Conservation (phyloP, 805 yeast species). For the Candida qinlingensis region DNA sequence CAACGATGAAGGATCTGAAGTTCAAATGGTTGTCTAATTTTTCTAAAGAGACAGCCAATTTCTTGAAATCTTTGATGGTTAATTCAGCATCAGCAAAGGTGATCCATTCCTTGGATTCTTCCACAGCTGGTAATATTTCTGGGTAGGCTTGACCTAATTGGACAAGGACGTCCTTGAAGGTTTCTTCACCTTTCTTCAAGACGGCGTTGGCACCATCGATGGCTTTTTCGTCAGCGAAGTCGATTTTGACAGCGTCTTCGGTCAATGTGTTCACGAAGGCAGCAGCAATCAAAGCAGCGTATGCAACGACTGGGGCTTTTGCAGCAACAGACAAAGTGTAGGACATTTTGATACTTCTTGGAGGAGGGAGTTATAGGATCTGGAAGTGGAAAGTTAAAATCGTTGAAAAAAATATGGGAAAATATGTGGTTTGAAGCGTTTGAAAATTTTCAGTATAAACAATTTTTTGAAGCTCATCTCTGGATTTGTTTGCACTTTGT, state of each 20-base stretch:
- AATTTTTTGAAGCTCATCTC: too few relatives aligned
- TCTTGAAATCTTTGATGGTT: conserved; percentile 83
- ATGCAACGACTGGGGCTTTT: conserved; percentile 81
- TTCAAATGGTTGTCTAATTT: conserved; percentile 77
- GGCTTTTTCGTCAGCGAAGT: conserved; percentile 68
- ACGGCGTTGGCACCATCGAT: conserved; percentile 41
- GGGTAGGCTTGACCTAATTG: conserved; percentile 51
- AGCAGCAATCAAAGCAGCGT: conserved; percentile 73
- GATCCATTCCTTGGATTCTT: conserved; percentile 55
- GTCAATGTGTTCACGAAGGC: conserved; percentile 57
- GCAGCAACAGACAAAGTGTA: conserved; percentile 63
- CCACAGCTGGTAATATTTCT: conserved; percentile 28
- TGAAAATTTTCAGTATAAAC: too few relatives aligned
- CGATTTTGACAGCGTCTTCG: conserved; percentile 49
- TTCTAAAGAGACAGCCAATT: conserved; percentile 71
- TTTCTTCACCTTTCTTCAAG: conserved; percentile 35
- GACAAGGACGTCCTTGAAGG: conserved; percentile 33
- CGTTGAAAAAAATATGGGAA: background rate
- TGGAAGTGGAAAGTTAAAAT: background rate
- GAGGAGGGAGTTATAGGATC: too few relatives aligned
- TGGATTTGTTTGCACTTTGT: too few relatives aligned
- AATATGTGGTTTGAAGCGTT: too few relatives aligned
- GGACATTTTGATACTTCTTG: conserved; percentile 26
- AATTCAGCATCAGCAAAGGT: conserved; percentile 63
- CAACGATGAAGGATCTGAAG: conserved; percentile 74